These are phyloP conservation scores for Microbotryum intermedium DNA, from an alignment of 1,284 basidiomycete genomes.

Conservation along the genomic window DNA sequence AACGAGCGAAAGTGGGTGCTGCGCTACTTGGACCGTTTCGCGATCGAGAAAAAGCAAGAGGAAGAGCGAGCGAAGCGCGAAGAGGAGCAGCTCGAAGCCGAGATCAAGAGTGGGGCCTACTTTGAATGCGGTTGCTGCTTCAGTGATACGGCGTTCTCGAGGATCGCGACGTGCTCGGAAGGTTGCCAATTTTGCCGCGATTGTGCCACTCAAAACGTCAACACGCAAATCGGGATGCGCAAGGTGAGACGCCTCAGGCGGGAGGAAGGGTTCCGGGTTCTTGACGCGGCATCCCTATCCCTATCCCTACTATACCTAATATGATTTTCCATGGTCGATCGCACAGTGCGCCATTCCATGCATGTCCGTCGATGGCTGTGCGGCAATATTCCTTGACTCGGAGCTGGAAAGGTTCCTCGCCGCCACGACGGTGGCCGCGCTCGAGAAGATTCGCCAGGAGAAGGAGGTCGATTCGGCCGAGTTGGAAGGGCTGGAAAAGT, in stretches of 20 bases:
- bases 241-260: background rate
- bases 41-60: background rate
- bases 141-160: slow-evolving; percentile 17
- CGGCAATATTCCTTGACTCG: slow-evolving; percentile 23
- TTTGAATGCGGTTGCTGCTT: slow-evolving; percentile 37
- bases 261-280: too few relatives aligned
- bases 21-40: background rate
- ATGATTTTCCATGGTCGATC: too few relatives aligned
- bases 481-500: slow-evolving; percentile 29
- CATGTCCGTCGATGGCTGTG: slow-evolving; percentile 33
- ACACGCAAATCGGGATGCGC: slow-evolving; percentile 30
- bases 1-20: slow-evolving; percentile 19
- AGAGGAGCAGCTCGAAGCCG: slow-evolving; percentile 18
- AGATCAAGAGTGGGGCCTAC: slow-evolving; percentile 22
- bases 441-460: slow-evolving; percentile 33
- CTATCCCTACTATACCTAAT: too few relatives aligned
- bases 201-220: slow-evolving; percentile 29
- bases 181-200: slow-evolving; percentile 34
- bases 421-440: slow-evolving; percentile 20
- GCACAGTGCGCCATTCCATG: slow-evolving; percentile 26
- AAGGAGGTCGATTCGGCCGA: slow-evolving; percentile 31
- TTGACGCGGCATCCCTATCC: background rate
- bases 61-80: slow-evolving; percentile 2
- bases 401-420: slow-evolving; percentile 27
- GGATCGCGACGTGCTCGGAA: slow-evolving; percentile 26